Evolutionary conservation across 805 yeast species (phyloP), one percentile per base, ranked within the genome.

Genomic region (Saccharomyces eubayanus): DNA sequence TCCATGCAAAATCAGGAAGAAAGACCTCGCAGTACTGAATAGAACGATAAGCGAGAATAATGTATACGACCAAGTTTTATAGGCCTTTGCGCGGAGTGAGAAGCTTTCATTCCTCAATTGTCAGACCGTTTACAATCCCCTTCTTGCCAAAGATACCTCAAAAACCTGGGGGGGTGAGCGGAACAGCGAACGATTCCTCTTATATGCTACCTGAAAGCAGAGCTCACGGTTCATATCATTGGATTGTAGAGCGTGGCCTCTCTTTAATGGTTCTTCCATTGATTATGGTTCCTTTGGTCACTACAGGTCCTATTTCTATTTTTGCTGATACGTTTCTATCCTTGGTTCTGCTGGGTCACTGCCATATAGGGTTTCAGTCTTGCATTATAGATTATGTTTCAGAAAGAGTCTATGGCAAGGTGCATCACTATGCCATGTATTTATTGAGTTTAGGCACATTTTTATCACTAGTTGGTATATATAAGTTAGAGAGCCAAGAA

Each of bases 341-440:
- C 27, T 72, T 84, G 29, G 73, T 84, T 31, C 70, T 89, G 51
- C 72, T 92, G 62, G 79, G 84, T 55, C 98, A 94, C 74, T 78
- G 86, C 53, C 89, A 85, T 70, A 80, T 86, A 62, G 99, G 98
- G 11, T 81, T 94, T 73, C 87, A 86, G 71, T 77, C 95, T 48
- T 92, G 97, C 76, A 90, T 94, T 65, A 84, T 84, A 56, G 99
- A 92, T 72, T 94, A 92, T 74, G 85, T 92, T 53, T 97, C 97
- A 46, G 72, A 76, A 67, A 81, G 99, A 70, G 88, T 84, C 28
- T 94, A 85, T 71, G 96, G 96, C 31, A 70, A 76, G 46, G 81
- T 87, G 78, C 85, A 89, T 72, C 77, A 77, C 57, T 73, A 79
- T 40, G 91, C 96, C 53, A 73, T 82, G 76, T 78, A 77, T 57